A percentile compares a stretch with the other conserved stretches of the same genome.
phyloP scores from a whole-genome alignment of 257 asterid genomes.

The Plantago ovata region DNA sequence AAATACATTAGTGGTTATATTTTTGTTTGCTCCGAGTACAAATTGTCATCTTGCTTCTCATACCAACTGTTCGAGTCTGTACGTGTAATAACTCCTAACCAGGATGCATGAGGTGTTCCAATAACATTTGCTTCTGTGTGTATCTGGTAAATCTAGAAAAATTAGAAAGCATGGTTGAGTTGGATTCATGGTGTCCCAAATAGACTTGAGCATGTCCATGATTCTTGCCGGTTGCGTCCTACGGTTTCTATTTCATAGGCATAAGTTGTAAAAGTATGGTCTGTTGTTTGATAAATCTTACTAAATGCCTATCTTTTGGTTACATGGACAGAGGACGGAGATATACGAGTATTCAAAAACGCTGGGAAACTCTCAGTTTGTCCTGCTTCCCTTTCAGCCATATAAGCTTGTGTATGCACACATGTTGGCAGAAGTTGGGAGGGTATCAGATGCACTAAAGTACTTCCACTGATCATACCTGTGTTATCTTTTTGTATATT shows the following conservation, averaged over 20 bases:
- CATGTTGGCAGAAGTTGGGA: conserved; percentile 98
- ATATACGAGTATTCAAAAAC: conserved; percentile 85
- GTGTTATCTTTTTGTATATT: conserved; percentile 10
- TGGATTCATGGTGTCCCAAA: not conserved
- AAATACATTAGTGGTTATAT: no score
- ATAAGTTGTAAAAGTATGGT: conserved; percentile 6
- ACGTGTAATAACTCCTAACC: not conserved
- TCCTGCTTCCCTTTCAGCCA: conserved; percentile 91
- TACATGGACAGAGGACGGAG: conserved; percentile 83
- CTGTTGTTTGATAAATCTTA: conserved; percentile 16
- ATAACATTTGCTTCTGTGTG: not conserved
- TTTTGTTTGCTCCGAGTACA: no score
- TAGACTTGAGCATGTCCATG: conserved; percentile 13
- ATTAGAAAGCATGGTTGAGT: not conserved
- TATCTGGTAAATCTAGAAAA: not conserved
- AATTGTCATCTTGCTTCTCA: not conserved
- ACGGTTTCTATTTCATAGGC: conserved; percentile 6
- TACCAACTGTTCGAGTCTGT: not conserved
- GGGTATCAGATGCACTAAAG: conserved; percentile 85
- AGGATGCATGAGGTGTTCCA: not conserved
- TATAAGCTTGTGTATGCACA: conserved; percentile 86
- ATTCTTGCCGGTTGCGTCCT: conserved; percentile 1
- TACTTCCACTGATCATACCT: conserved; percentile 30
- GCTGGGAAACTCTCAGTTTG: conserved; percentile 90
- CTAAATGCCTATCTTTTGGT: conserved; percentile 22